phyloP scores from a whole-genome alignment of 305 asterid species.

The Fraxinus platypoda region DNA sequence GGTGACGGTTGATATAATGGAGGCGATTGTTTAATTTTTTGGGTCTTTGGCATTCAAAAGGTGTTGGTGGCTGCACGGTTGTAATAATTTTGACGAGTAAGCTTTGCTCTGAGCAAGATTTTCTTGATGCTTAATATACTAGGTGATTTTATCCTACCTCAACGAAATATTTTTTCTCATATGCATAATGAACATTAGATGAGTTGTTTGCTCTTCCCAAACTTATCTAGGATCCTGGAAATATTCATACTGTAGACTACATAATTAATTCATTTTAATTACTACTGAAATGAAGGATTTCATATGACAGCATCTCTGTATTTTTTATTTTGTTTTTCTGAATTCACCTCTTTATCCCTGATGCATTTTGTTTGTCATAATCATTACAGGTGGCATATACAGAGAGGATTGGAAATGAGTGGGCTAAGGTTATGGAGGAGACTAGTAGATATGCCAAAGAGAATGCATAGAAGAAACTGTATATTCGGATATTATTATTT shows the following conservation, averaged over 20 bases:
- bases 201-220: not conserved
- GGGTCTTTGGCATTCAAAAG: not conserved
- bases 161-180: too few relatives aligned
- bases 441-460: slow-evolving; percentile 58
- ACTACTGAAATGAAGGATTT: not conserved
- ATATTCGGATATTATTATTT: not conserved
- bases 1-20: not conserved
- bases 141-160: not conserved
- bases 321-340: not conserved
- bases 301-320: not conserved
- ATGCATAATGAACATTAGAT: not conserved
- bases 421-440: slow-evolving; percentile 86
- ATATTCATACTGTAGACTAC: not conserved
- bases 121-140: not conserved
- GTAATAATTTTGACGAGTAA: not conserved
- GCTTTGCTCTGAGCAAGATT: not conserved
- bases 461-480: slow-evolving; percentile 31
- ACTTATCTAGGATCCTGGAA: not conserved
- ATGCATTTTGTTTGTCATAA: slow-evolving; percentile 14
- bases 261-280: not conserved
- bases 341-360: not conserved
- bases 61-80: not conserved
- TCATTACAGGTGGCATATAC: slow-evolving; percentile 57
- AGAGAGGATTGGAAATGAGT: slow-evolving; percentile 72
- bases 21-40: not conserved